Conservation (phyloP, 495 filamentous ascomycete species). For the Aspergillus nanangensis region DNA sequence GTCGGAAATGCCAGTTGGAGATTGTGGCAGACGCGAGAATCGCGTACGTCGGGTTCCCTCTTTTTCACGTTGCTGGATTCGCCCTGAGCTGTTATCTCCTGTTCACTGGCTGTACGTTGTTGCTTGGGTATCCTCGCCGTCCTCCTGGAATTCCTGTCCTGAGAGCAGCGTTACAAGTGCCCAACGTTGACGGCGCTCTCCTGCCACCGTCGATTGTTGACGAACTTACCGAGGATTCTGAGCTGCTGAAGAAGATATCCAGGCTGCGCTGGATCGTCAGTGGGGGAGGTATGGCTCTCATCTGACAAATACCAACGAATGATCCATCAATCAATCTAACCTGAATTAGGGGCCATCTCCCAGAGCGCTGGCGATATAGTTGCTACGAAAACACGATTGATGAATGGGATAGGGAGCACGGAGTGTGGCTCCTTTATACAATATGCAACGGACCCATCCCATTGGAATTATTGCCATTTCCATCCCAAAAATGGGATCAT, state of each 20-base stretch:
- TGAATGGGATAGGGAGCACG: conserved; percentile 20
- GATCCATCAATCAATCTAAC: background rate
- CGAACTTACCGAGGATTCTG: conserved; percentile 8
- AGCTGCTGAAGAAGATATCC: conserved; percentile 5
- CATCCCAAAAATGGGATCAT: conserved; percentile 38
- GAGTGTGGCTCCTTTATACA: conserved; percentile 31
- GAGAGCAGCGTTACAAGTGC: background rate
- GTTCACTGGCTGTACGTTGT: background rate
- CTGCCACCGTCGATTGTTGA: conserved; percentile 14
- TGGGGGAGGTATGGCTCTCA: conserved; percentile 12
- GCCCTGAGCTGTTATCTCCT: background rate
- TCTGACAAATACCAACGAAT: background rate
- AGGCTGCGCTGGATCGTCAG: conserved; percentile 9
- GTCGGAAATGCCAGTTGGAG: background rate
- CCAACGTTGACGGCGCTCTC: conserved; percentile 2
- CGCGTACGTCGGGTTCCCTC: conserved; percentile 3
- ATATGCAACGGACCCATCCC: conserved; percentile 25
- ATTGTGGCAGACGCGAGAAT: background rate
- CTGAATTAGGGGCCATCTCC: background rate
- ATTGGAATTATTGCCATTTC: conserved; percentile 46
- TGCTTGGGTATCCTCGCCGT: conserved; percentile 4
- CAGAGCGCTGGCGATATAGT: conserved; percentile 14
- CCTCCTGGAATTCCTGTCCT: conserved; percentile 2
- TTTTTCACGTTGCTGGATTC: conserved; percentile 12
- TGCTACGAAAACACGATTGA: conserved; percentile 13